Evolutionary conservation across 371 early-diverging fungal species (phyloP).

Genomic region (Apophysomyces variabilis): DNA sequence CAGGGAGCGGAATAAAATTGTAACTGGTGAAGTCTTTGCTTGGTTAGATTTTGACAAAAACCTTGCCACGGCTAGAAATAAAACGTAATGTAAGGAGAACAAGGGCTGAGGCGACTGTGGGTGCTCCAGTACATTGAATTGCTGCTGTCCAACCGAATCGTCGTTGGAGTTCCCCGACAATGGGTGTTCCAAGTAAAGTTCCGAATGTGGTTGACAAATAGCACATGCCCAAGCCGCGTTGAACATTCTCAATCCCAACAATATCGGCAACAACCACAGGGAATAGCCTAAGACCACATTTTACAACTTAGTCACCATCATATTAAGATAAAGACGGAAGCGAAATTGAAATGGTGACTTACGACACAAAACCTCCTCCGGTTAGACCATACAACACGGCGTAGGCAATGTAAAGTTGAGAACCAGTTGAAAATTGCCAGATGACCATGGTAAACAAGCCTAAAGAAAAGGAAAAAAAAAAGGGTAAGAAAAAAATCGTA

Average conservation of each 20-base stretch:
- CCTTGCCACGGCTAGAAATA: background rate
- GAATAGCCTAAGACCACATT: conserved; percentile 20
- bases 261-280: conserved; percentile 56
- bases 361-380: conserved; percentile 57
- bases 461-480: background rate
- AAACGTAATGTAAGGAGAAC: conserved; percentile 19
- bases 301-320: background rate
- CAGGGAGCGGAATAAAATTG: no score
- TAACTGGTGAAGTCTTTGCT: no score
- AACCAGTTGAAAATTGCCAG: conserved; percentile 68
- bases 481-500: no score
- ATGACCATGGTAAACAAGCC: conserved; percentile 59
- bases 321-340: background rate
- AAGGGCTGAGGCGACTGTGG: conserved; percentile 26
- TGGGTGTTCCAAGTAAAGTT: conserved; percentile 50
- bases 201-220: conserved; percentile 50
- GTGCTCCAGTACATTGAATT: conserved; percentile 27
- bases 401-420: conserved; percentile 23
- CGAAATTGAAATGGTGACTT: background rate
- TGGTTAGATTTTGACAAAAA: background rate
- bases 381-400: conserved; percentile 57
- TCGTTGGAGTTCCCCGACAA: conserved; percentile 48
- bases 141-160: conserved; percentile 49
- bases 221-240: conserved; percentile 30
- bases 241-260: conserved; percentile 46